Base-by-base conservation (phyloP, 306 rosid species). In the Oemleria cerasiformis region DNA sequence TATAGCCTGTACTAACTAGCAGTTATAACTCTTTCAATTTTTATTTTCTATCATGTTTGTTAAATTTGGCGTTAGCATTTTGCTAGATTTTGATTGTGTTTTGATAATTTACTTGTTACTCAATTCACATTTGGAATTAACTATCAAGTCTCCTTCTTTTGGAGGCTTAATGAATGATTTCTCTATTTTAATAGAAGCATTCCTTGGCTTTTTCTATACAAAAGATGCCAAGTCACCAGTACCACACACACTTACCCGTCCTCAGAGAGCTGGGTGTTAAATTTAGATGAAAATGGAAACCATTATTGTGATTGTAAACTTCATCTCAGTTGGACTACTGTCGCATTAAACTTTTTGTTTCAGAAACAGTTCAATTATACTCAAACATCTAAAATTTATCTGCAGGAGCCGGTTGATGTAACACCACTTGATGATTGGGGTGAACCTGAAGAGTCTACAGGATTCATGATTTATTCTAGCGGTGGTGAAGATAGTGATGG, bases 401-500 rank as follows among this genome's bases (percentile, higher is more conserved):
- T 65, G 9, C 75, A 93, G 98, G 94, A 84, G 83, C 82, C 88
- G 3, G 77, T 84, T 79, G 94, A 78, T 76, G 43, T 84, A 16
- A 78, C 94, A 1, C 40, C 80, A 9, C 77, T 84, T 62, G 84
- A 88, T 82, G 87, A 87, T 76, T 86, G 88, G 92, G 75, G 75
- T 34, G 72, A 69, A 39, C 77, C 70, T 71, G 94, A 74, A 41
- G 86, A 45, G 65, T 38, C 84, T 50, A 11, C 71, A 51, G 85
- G 82, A 15, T 79, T 72, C 38, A 68, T 50, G 30, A 34, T 79
- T 71, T 89, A 86, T 48, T 91, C 94, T 50, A 93, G 97, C 57
- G 96, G 91, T 0, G 90, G 83, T 10, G 98, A 92, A 65, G 92
- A 86, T 51, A 87, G 85, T 69, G 98, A 93, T 65, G 59, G 82